Evolutionary conservation across 352 stramenopile species (phyloP), one percentile per base, ranked within the genome.

Genomic region (Pythium guiyangense): DNA sequence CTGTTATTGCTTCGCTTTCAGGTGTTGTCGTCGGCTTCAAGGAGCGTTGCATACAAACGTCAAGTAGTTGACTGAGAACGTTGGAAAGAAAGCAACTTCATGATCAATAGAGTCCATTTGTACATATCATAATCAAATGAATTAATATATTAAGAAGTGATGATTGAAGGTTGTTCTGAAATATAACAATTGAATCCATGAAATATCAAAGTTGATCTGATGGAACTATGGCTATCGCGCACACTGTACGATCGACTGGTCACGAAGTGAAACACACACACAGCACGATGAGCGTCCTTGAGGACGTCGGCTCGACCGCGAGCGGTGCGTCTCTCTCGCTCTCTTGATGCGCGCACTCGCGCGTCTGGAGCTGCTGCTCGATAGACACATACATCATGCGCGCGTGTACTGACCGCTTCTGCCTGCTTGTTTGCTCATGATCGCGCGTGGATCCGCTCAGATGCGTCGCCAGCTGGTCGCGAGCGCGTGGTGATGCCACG

Each of bases 201-300:
- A 49, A 49, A 27, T 49, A 15, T 27, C 43, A 49, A 4, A 12
- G 9, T n/a, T 18, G 18, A 17, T 15, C 20, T 18, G 22, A 22
- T 47, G 18, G 17, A 18, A n/a, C n/a, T 25, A 48, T 37, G 31
- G 8, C 6, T 37, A 2, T 37, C 8, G 31, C 31, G 31, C 31
- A 12, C 31, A 37, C 31, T 2, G 31, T 37, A 37, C 31, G 31
- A 37, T 37, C 31, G 31, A 37, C 31, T 37, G 31, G 31, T 37
- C 8, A 14, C 18, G 39, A 6, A 43, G 37, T 43, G 37, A 15
- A 44, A 5, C 14, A 44, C 18, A 59, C 37, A 56, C 22, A 18
- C 6, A 11, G 6, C 29, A 44, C n/a, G 40, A 73, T 73, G 63
- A 73, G 66, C 45, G 45, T 73, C 26, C 40, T 73, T 31, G 66